Conservation (phyloP, 176 grass and related monocot species). For the Aegilops tauschii region DNA sequence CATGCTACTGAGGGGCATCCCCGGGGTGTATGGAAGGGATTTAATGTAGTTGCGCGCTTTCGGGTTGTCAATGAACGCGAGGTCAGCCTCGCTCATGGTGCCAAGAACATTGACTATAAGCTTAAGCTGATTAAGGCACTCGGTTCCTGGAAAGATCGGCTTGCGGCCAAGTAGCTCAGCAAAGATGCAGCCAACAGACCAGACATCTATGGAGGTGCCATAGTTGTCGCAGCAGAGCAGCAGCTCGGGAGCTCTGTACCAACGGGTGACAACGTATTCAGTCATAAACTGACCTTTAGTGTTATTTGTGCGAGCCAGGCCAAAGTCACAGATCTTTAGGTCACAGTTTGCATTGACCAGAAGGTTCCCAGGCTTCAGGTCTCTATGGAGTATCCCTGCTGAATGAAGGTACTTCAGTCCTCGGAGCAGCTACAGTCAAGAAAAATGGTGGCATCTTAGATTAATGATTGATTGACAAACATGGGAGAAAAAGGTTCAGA, state of each 20-base stretch:
- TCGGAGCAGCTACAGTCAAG: constrained; percentile 47
- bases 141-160: constrained; percentile 51
- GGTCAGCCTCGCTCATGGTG: constrained; percentile 50
- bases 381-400: constrained; percentile 58
- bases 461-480: neutral
- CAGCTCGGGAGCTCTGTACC: constrained; percentile 57
- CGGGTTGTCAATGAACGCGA: constrained; percentile 51
- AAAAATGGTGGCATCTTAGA: neutral
- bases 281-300: constrained; percentile 63
- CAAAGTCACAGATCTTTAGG: constrained; percentile 61
- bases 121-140: constrained; percentile 57
- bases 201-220: constrained; percentile 54
- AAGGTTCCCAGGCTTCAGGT: constrained; percentile 62
- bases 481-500: neutral
- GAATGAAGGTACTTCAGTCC: constrained; percentile 59
- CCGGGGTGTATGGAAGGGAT: constrained; percentile 45
- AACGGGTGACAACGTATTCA: constrained; percentile 57
- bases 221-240: constrained; percentile 57
- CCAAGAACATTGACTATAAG: constrained; percentile 56
- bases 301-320: constrained; percentile 55
- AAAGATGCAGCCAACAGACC: constrained; percentile 63
- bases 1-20: constrained; percentile 37
- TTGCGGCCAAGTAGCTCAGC: constrained; percentile 62
- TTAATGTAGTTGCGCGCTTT: constrained; percentile 60
- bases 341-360: constrained; percentile 60